These are phyloP conservation scores for Pseudogymnoascus sp. DNA, from an alignment of 2,329 filamentous ascomycete genomes.

Conservation along the genomic window DNA sequence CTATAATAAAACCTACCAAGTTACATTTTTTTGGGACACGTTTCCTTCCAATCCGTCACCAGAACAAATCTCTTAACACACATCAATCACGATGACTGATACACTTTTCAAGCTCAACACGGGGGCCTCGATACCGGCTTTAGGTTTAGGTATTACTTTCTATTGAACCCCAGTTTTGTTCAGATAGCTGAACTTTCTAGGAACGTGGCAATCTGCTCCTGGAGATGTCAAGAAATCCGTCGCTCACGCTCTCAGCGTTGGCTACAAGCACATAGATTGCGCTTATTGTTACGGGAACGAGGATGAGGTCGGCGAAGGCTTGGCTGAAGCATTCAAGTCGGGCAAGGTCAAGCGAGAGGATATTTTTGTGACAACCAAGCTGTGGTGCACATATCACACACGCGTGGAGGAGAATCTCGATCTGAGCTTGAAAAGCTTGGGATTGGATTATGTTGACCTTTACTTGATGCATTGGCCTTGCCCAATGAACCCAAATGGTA, in stretches of 20 bases:
- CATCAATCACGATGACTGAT: not conserved
- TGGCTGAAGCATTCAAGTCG: conserved; percentile 62
- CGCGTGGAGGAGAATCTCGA: conserved; percentile 34
- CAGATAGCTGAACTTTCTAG: not conserved
- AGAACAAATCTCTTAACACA: not conserved
- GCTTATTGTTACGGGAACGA: conserved; percentile 78
- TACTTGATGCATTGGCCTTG: conserved; percentile 46
- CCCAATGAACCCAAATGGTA: conserved; percentile 64
- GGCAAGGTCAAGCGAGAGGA: conserved; percentile 38
- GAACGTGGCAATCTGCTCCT: conserved; percentile 25
- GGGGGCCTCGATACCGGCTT: conserved; percentile 32
- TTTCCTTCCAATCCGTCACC: not conserved
- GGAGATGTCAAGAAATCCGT: conserved; percentile 37
- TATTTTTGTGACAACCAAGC: conserved; percentile 33
- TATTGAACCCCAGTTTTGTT: not conserved
- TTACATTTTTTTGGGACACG: not conserved
- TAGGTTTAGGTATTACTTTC: conserved; percentile 33
- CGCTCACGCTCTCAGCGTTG: conserved; percentile 34
- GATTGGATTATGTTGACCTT: conserved; percentile 44
- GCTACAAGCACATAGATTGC: conserved; percentile 47
- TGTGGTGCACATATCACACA: conserved; percentile 32
- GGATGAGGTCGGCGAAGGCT: conserved; percentile 70
- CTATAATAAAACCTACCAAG: not conserved
- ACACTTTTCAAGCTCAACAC: conserved; percentile 30
- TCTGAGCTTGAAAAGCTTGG: conserved; percentile 31